Evolutionary conservation across 2,329 filamentous ascomycete species (phyloP), one percentile per base, ranked within the genome.

Genomic region (Peltaster fructicola): DNA sequence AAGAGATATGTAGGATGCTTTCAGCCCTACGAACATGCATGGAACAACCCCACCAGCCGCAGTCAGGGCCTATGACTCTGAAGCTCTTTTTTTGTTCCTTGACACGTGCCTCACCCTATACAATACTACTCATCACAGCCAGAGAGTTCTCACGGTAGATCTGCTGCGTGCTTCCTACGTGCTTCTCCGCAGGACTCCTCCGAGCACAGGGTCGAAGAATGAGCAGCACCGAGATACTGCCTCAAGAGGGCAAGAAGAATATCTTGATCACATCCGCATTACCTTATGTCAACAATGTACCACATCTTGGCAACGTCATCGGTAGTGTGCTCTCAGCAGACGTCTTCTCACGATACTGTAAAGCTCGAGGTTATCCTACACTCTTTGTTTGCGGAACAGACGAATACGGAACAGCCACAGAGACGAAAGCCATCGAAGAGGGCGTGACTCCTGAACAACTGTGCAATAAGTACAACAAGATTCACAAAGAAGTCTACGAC

Each of bases 361-460:
- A 80, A 52, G 73, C 77, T 20, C 68, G 80, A 43, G 77, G 74
- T 28, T 65, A 74, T 44, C 77, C 71, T 37, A 90, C 81, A 2
- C 65, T 92, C 24, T 92, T 72, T 51, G 63, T 92, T 38, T 91
- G 84, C 52, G 82, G 82, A 29, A 79, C 73, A 25, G 85, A 93
- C 57, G 80, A 95, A 55, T 95, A 93, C 52, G 85, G 85, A 30
- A 95, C 85, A 8, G 84, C 85, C 12, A 92, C 84, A 15, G 85
- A 93, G 55, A 92, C 85, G 14, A 92, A 91, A 58, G 85, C 85
- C 4, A 68, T 93, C 19, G 81, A 91, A 50, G 81, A 88, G 49
- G 74, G 75, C 8, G 61, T 82, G 35, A 81, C 74, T 8, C 82
- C 85, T 12, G 65, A 77, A 42, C 67, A 84, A 46, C 69, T 95